A percentile compares a stretch with the other conserved stretches of the same genome.
Conservation (phyloP, 192 early-diverging fungal genomes). For the Podila epicladia region DNA sequence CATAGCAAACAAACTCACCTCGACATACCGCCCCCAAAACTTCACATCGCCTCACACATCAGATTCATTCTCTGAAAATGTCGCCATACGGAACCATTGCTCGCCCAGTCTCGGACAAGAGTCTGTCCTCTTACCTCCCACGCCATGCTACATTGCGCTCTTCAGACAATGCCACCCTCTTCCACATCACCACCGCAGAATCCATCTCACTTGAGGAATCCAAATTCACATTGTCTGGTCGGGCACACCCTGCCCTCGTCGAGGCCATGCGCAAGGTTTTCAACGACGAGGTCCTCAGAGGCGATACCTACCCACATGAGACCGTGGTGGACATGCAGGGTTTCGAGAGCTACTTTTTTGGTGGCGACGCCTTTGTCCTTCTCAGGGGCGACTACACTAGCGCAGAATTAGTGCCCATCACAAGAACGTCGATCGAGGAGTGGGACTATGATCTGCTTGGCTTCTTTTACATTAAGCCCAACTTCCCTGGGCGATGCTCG, state of each 20-base stretch:
- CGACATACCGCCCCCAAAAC: neutral
- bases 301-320: constrained; percentile 81
- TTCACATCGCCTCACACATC: neutral
- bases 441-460: constrained; percentile 62
- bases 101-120: constrained; percentile 29
- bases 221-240: constrained; percentile 6
- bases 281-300: constrained; percentile 70
- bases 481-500: constrained; percentile 66
- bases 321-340: constrained; percentile 38
- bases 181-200: constrained; percentile 16
- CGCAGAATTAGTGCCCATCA: constrained; percentile 21
- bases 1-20: neutral
- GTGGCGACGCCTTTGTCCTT: constrained; percentile 62
- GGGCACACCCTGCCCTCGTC: constrained; percentile 27
- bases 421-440: constrained; percentile 19
- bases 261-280: constrained; percentile 60
- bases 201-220: neutral
- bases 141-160: constrained; percentile 14
- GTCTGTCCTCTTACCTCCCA: constrained; percentile 25
- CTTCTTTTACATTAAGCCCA: constrained; percentile 82
- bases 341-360: constrained; percentile 66
- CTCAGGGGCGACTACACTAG: constrained; percentile 41
- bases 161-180: constrained; percentile 10
- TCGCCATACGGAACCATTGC: constrained; percentile 42
- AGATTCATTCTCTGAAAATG: constrained; percentile 21